These are phyloP conservation scores for Starmerella gropengiesseri DNA, from an alignment of 805 yeast genomes.

Conservation along the genomic window DNA sequence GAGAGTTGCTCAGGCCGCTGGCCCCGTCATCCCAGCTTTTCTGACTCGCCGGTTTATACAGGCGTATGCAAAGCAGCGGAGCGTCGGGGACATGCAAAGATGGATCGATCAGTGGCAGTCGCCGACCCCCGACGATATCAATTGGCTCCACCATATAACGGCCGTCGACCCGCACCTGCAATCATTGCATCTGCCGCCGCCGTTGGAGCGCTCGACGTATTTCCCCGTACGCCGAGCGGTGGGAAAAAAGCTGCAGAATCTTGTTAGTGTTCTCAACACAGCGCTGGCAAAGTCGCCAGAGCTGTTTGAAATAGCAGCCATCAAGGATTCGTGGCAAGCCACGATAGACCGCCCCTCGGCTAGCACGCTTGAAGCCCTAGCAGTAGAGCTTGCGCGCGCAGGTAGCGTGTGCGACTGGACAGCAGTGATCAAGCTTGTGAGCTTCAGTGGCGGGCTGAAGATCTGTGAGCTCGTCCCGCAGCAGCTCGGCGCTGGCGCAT, in stretches of 20 bases:
- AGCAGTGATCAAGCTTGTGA: constrained; percentile 10
- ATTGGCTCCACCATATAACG: constrained; percentile 16
- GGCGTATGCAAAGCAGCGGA: background rate
- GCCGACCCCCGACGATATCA: constrained; percentile 13
- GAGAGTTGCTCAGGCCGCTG: background rate
- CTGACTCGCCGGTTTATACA: constrained; percentile 8
- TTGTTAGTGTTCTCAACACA: constrained; percentile 9
- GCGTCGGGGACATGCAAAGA: constrained; percentile 2
- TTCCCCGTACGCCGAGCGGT: constrained; percentile 1
- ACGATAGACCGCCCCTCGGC: constrained; percentile 7
- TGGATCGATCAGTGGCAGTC: constrained; percentile 19
- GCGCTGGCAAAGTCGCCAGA: constrained; percentile 3
- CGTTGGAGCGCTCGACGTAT: background rate
- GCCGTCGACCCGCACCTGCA: background rate
- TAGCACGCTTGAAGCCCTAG: constrained; percentile 5
- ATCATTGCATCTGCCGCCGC: constrained; percentile 3
- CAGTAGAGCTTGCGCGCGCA: background rate
- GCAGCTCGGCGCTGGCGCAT: background rate
- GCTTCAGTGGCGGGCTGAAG: background rate
- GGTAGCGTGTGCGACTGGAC: constrained; percentile 6
- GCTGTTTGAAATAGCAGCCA: constrained; percentile 5
- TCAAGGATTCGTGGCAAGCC: constrained; percentile 8
- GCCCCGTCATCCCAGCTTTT: background rate
- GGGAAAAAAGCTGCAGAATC: constrained; percentile 6
- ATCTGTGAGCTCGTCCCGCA: background rate